Evolutionary conservation across 1,139 yeast species (phyloP), one percentile per base, ranked within the genome.

Genomic region (Sugiyamaella xylanicola): DNA sequence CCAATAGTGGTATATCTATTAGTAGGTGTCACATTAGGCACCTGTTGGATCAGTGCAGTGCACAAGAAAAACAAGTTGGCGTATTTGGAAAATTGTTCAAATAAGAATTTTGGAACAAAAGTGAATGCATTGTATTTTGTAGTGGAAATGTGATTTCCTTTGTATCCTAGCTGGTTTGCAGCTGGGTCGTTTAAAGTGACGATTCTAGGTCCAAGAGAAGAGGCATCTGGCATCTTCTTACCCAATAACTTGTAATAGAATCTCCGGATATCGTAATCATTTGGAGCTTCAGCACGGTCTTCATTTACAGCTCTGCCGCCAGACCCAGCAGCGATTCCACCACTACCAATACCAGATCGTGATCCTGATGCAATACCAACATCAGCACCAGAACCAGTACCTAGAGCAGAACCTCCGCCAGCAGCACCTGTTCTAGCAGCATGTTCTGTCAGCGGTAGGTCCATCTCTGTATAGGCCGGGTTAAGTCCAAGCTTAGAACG

Each of bases 41-140:
- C 98, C 70, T 95, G 99, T 74, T 95, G 99, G 63, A 95, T 93
- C 43, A 83, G 79, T 2, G 98, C 87, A 0, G 99, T 95, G 75
- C 90, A 89, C 54, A 95, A 75, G 71, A 95, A 95, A 73, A 95
- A 95, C 71, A 95, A 77, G 69, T 95, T 95, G 25, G 99, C 98
- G 70, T 95, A 95, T 71, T 93, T 95, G 60, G 97, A 88, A 72
- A 95, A 95, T 72, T 95, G 99, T 73, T 95, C 99, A 67, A 92
- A 90, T 61, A 95, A 74, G 68, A 95, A 95, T 70, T 95, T 95
- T 16, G 99, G 99, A 54, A 95, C 63, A 68, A 95, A 95, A 0
- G 99, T 95, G 29, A 96, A 96, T 59, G 85, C 73, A 70, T 93
- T 95, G 75, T 95, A 95, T 72, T 95, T 95, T n/a, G 99, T 92